These are phyloP conservation scores for Zygoascus meyerae DNA, from an alignment of 1,139 yeast species.

Conservation along the genomic window DNA sequence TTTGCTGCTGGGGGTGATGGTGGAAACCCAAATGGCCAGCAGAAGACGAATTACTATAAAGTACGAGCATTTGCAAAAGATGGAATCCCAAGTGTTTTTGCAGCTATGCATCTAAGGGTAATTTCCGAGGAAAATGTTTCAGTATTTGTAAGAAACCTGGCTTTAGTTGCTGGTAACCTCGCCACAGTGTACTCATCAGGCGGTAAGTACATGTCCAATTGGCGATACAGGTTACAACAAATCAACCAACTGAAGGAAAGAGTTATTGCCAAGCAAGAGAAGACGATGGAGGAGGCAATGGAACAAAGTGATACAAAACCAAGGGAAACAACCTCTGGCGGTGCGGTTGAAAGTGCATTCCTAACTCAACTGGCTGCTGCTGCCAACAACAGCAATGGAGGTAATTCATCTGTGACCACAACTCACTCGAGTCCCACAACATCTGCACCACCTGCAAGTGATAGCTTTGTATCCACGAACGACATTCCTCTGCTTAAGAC, in stretches of 20 bases:
- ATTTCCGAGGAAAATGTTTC: slow-evolving; percentile 57
- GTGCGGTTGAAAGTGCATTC: slow-evolving; percentile 22
- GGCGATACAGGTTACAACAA: slow-evolving; percentile 64
- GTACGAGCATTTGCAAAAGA: slow-evolving; percentile 60
- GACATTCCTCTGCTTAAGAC: slow-evolving; percentile 16
- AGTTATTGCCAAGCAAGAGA: slow-evolving; percentile 27
- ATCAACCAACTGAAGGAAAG: slow-evolving; percentile 46
- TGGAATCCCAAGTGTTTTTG: slow-evolving; percentile 72
- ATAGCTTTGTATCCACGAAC: slow-evolving; percentile 4
- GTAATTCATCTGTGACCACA: background rate
- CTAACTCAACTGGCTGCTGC: slow-evolving; percentile 25
- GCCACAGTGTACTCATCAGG: slow-evolving; percentile 68
- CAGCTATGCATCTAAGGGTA: slow-evolving; percentile 70
- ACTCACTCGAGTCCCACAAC: slow-evolving; percentile 13
- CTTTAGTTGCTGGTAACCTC: slow-evolving; percentile 62
- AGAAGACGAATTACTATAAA: slow-evolving; percentile 39
- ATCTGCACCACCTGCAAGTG: slow-evolving; percentile 5
- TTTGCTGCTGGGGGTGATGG: slow-evolving; percentile 7
- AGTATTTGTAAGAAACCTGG: slow-evolving; percentile 58
- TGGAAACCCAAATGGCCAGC: background rate
- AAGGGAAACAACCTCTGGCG: slow-evolving; percentile 4
- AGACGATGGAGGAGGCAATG: slow-evolving; percentile 15
- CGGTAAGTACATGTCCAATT: slow-evolving; percentile 51
- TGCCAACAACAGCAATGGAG: background rate
- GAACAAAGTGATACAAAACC: slow-evolving; percentile 12